Evolutionary conservation across 345 rosid species (phyloP), one percentile per base, ranked within the genome.

Genomic region (Raphanus sativus): DNA sequence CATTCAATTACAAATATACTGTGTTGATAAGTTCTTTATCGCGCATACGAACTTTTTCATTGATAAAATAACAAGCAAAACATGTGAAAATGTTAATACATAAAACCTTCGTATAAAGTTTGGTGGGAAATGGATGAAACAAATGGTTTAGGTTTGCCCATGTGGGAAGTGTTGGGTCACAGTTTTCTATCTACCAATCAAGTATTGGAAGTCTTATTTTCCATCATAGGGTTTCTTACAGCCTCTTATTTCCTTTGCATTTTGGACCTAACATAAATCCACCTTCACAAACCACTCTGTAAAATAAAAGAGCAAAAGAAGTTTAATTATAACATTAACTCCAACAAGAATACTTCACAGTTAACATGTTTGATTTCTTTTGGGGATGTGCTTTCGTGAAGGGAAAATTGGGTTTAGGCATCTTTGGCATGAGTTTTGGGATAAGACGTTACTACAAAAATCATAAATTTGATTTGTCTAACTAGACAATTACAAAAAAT

Each of bases 381-480:
- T 64, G 8, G 65, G 70, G 65, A 64, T 77, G 71, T 55, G 67
- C 30, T 70, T 69, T 70, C 71, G 80, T 70, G 40, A 38, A 64
- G 50, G 60, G 21, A 6, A 58, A 28, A 8, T 8, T 36, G 34
- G 58, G 30, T 70, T 17, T 1, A 69, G 75, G 80, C 66, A 54
- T 16, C 29, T 62, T 69, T 25, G 50, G 74, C 65, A 70, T 63
- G 65, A 16, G 11, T 70, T 63, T 70, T 63, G 5, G 50, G 59
- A 28, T 70, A 33, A 70, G 65, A 70, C 75, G 75, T 63, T 63
- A 69, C 75, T 26, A 61, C 30, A 34, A 61, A 45, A 67, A 68
- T 60, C 69, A 48, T 68, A 36, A 21, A 68, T 28, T 48, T 48
- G 61, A 67, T 48, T 48, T 28, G 9, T 6, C 59, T 34, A 24